Percentiles rank a stretch among this genome's conserved stretches.
These are phyloP conservation scores for Diaporthe ampelina DNA, from an alignment of 2,329 filamentous ascomycete genomes.

Conservation along the genomic window DNA sequence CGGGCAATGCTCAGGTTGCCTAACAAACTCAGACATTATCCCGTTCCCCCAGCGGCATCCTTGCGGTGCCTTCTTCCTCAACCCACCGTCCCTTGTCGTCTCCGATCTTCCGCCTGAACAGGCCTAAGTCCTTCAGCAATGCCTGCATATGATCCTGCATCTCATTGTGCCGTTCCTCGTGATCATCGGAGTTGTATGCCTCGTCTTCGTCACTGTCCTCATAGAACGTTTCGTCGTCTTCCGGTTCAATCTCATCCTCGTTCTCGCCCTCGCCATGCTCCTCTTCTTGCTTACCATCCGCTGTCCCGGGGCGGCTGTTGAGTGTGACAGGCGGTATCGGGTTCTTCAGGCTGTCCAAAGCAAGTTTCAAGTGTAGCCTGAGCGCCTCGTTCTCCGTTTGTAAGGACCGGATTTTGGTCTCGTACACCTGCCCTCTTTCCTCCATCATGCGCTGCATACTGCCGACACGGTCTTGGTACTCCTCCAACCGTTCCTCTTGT, in stretches of 20 bases:
- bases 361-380: slow-evolving; percentile 88
- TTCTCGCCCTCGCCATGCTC: slow-evolving; percentile 40
- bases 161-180: slow-evolving; percentile 70
- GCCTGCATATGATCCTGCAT: slow-evolving; percentile 89
- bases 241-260: slow-evolving; percentile 39
- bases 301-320: slow-evolving; percentile 49
- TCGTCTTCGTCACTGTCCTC: slow-evolving; percentile 72
- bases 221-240: slow-evolving; percentile 54
- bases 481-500: slow-evolving; percentile 88
- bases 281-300: slow-evolving; percentile 47
- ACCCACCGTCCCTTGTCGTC: slow-evolving; percentile 83
- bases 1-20: background rate
- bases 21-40: slow-evolving; percentile 53
- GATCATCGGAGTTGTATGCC: slow-evolving; percentile 64
- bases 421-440: slow-evolving; percentile 88
- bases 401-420: slow-evolving; percentile 92
- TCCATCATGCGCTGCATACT: slow-evolving; percentile 97
- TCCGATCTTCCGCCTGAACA: slow-evolving; percentile 88
- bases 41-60: slow-evolving; percentile 61
- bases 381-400: slow-evolving; percentile 93
- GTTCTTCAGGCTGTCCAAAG: slow-evolving; percentile 88
- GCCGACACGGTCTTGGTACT: slow-evolving; percentile 92
- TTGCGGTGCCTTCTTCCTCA: slow-evolving; percentile 72
- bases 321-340: slow-evolving; percentile 79
- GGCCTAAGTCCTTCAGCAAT: slow-evolving; percentile 81